phyloP scores from a whole-genome alignment of 2,329 filamentous ascomycete genomes.

The Tolypocladium tropicale region DNA sequence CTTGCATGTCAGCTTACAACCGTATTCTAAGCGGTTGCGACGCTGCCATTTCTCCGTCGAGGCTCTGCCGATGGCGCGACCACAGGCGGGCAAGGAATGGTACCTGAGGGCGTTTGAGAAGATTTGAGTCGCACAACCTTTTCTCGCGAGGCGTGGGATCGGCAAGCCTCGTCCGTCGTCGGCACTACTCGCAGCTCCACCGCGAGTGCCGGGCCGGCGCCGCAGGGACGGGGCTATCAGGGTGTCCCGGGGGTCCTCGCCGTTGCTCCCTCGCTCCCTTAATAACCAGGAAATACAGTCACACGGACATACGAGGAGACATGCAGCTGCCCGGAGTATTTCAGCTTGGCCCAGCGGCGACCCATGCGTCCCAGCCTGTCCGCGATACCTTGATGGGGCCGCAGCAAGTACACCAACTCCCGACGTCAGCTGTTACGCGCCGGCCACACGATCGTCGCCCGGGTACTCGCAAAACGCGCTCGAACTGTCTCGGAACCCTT shows the following conservation, averaged over 20 bases:
- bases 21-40: neutral
- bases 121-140: conserved; percentile 1
- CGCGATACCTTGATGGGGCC: neutral
- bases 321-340: neutral
- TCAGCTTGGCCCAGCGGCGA: neutral
- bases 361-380: neutral
- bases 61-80: too few relatives aligned
- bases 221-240: neutral
- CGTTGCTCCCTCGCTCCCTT: neutral
- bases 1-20: neutral
- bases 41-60: neutral
- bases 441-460: neutral
- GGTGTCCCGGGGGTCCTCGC: neutral
- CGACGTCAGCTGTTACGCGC: neutral
- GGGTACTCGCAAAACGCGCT: neutral
- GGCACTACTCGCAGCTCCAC: neutral
- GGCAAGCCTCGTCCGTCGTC: neutral
- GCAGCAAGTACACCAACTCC: neutral
- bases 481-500: neutral
- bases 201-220: neutral
- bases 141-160: neutral
- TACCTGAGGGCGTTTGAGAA: conserved; percentile 7
- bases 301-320: too few relatives aligned
- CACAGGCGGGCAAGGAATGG: neutral
- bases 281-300: too few relatives aligned